phyloP scores from a whole-genome alignment of 2,329 filamentous ascomycete genomes.

The Alternaria sp. region DNA sequence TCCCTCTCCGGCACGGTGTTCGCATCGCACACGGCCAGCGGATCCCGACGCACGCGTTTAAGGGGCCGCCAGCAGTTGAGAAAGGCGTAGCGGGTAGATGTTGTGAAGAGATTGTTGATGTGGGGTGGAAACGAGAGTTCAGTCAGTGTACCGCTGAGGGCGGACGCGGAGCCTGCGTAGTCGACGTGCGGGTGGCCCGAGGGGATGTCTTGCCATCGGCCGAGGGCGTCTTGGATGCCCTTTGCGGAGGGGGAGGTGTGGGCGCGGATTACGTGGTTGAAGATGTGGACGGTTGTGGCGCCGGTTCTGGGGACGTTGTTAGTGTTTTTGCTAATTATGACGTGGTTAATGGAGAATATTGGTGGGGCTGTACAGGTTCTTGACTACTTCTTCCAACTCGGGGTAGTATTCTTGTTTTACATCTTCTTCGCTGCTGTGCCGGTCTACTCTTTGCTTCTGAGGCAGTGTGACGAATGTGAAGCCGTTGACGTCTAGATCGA shows the following conservation, averaged over 20 bases:
- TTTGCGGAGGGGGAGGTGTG: slow-evolving; percentile 57
- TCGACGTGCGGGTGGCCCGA: slow-evolving; percentile 30
- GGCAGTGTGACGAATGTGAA: slow-evolving; percentile 30
- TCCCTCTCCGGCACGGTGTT: slow-evolving; percentile 24
- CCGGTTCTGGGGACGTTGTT: slow-evolving; percentile 14
- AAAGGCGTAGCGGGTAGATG: slow-evolving; percentile 30
- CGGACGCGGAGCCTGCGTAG: slow-evolving; percentile 18
- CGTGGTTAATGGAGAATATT: background rate
- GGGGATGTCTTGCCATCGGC: slow-evolving; percentile 48
- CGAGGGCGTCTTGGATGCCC: slow-evolving; percentile 50
- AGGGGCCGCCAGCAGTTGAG: slow-evolving; percentile 42
- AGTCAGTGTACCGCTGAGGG: slow-evolving; percentile 17
- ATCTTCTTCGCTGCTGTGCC: slow-evolving; percentile 14
- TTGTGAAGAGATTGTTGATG: slow-evolving; percentile 5
- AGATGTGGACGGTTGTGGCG: slow-evolving; percentile 36
- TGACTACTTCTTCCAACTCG: slow-evolving; percentile 20
- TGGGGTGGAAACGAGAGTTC: slow-evolving; percentile 24
- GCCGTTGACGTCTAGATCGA: slow-evolving; percentile 47
- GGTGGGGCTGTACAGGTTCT: slow-evolving; percentile 10
- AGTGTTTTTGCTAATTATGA: background rate
- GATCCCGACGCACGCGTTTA: slow-evolving; percentile 27
- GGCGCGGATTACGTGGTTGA: slow-evolving; percentile 49
- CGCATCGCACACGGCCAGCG: slow-evolving; percentile 33
- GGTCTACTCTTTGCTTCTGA: slow-evolving; percentile 5
- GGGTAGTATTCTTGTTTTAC: slow-evolving; percentile 26